A percentile compares a stretch with the other conserved stretches of the same genome.
These are phyloP conservation scores for Aspergillus viridinutans DNA, from an alignment of 2,329 filamentous ascomycete genomes.

Conservation along the genomic window DNA sequence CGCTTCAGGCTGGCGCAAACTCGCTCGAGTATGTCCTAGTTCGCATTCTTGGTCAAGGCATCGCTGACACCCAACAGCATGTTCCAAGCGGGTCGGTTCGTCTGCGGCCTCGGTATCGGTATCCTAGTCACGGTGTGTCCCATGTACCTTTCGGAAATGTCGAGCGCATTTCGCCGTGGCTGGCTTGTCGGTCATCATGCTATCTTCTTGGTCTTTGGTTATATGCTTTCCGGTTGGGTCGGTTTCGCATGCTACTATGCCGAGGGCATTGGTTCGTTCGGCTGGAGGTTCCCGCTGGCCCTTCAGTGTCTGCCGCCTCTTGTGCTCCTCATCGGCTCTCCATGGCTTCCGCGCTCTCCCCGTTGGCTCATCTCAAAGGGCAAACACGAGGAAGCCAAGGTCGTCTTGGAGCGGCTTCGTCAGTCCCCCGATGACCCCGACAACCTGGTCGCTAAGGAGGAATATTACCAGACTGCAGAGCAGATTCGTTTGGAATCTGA, in stretches of 20 bases:
- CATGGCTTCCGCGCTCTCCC: slow-evolving; percentile 46
- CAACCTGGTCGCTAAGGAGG: slow-evolving; percentile 43
- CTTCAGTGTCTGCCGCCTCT: slow-evolving; percentile 40
- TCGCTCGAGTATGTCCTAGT: slow-evolving; percentile 36
- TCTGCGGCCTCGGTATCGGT: slow-evolving; percentile 42
- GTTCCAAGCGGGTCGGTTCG: slow-evolving; percentile 44
- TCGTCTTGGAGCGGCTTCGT: slow-evolving; percentile 40
- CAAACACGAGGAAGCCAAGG: slow-evolving; percentile 43
- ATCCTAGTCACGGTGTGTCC: slow-evolving; percentile 43
- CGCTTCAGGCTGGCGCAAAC: slow-evolving; percentile 44
- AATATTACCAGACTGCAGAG: slow-evolving; percentile 46
- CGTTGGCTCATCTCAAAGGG: slow-evolving; percentile 50
- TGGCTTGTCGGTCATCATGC: slow-evolving; percentile 46
- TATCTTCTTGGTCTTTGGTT: slow-evolving; percentile 47
- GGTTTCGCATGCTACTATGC: slow-evolving; percentile 46
- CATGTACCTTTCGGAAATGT: slow-evolving; percentile 45
- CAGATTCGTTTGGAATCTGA: slow-evolving; percentile 43
- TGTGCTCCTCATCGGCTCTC: slow-evolving; percentile 38
- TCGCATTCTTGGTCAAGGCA: background rate
- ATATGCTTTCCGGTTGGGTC: slow-evolving; percentile 44
- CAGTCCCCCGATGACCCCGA: slow-evolving; percentile 36
- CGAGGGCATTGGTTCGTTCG: slow-evolving; percentile 34
- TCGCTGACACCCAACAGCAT: slow-evolving; percentile 25
- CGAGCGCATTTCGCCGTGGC: slow-evolving; percentile 38
- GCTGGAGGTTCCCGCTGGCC: slow-evolving; percentile 45